phyloP scores from a whole-genome alignment of 192 early-diverging fungal genomes.

The Dissophora globulifera region DNA sequence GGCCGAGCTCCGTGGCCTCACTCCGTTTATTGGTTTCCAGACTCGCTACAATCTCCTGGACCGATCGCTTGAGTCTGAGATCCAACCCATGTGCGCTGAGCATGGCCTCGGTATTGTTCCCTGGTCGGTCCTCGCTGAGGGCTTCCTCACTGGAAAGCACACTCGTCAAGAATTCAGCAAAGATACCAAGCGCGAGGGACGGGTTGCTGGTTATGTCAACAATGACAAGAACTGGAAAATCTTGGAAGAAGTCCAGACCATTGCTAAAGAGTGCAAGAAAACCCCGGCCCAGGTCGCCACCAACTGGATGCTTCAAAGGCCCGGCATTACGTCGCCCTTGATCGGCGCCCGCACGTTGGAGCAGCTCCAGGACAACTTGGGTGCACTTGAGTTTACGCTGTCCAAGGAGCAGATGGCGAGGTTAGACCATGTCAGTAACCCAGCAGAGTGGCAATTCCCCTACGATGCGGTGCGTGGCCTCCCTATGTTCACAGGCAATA shows the following conservation, averaged over 20 bases:
- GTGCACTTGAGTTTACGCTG: slow-evolving; percentile 52
- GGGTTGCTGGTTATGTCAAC: slow-evolving; percentile 4
- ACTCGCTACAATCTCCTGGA: slow-evolving; percentile 46
- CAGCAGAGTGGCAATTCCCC: slow-evolving; percentile 43
- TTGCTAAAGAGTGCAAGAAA: slow-evolving; percentile 55
- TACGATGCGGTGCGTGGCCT: slow-evolving; percentile 26
- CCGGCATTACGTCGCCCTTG: slow-evolving; percentile 54
- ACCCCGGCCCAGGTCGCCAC: slow-evolving; percentile 60
- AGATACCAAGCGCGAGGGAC: slow-evolving; percentile 11
- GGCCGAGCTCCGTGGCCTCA: slow-evolving; percentile 41
- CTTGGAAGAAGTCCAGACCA: slow-evolving; percentile 52
- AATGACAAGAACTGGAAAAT: slow-evolving; percentile 54
- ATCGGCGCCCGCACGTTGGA: slow-evolving; percentile 46
- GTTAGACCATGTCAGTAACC: slow-evolving; percentile 46
- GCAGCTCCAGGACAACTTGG: slow-evolving; percentile 47
- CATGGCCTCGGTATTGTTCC: slow-evolving; percentile 55
- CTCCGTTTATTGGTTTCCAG: slow-evolving; percentile 46
- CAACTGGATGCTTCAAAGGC: slow-evolving; percentile 57
- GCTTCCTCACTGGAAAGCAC: slow-evolving; percentile 61
- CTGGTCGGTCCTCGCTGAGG: slow-evolving; percentile 67
- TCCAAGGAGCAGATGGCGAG: slow-evolving; percentile 44
- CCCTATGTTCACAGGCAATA: slow-evolving; percentile 15
- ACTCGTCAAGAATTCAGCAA: no score
- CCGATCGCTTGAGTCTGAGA: slow-evolving; percentile 45
- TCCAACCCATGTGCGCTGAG: slow-evolving; percentile 51